A percentile compares a stretch with the other conserved stretches of the same genome.
phyloP scores from a whole-genome alignment of 768 basidiomycete species.

The Lentinula lateritia region DNA sequence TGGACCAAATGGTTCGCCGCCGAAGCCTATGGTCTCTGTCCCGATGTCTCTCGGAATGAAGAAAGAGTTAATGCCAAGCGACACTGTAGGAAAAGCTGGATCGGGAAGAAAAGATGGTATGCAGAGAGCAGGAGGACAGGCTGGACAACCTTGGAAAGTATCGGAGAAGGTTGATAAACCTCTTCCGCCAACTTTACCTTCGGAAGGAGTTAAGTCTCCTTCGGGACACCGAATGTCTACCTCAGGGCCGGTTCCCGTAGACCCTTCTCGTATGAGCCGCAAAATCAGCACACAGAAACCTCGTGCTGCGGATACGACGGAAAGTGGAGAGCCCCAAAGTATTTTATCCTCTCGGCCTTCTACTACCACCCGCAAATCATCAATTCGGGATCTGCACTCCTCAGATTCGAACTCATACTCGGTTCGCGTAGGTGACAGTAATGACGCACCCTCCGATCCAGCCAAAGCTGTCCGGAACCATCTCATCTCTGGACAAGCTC shows the following conservation, averaged over 20 bases:
- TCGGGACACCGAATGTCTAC: background rate
- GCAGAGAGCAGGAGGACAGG: background rate
- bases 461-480: background rate
- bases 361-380: background rate
- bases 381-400: background rate
- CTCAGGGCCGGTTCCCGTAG: background rate
- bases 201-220: background rate
- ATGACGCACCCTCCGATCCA: background rate
- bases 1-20: background rate
- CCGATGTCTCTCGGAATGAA: background rate
- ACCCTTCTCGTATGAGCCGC: background rate
- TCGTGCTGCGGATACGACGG: background rate
- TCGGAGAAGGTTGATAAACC: slow-evolving; percentile 3
- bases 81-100: background rate
- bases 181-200: slow-evolving; percentile 1
- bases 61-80: background rate
- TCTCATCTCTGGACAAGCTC: background rate
- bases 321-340: background rate
- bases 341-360: background rate
- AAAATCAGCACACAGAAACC: background rate
- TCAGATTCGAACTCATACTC: background rate
- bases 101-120: background rate
- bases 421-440: background rate
- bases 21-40: slow-evolving; percentile 2
- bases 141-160: background rate